Evolutionary conservation across 2,329 filamentous ascomycete genomes (phyloP), one percentile per base, ranked within the genome.

Genomic region (Aspergillus pseudoglaucus): DNA sequence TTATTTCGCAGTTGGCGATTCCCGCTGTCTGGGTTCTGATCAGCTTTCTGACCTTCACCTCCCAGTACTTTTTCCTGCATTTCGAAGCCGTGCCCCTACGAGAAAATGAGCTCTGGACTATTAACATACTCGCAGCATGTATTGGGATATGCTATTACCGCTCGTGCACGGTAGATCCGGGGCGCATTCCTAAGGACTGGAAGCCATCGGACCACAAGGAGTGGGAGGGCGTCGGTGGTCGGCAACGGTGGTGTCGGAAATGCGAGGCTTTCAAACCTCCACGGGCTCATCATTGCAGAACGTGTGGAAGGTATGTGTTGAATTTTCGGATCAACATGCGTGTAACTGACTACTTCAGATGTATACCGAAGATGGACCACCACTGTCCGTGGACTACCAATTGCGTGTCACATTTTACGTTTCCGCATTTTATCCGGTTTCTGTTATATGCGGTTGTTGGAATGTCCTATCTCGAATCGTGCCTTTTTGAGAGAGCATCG

Each of bases 361-460:
- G 80, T 56, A 77, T 83, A 44, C 79, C 79, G 1, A 83, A 82
- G 63, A 83, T 83, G 80, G 80, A 83, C 61, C 80, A 83, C 59
- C 82, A 85, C 60, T 85, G 82, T 60, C 80, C 81, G 6, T 85
- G 82, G 82, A 84, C 81, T 20, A 71, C 68, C 30, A 84, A 84
- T 58, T 85, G 82, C 58, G 80, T 85, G 46, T 84, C 81, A 38
- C 77, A 84, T 63, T 78, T 77, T 54, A 84, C 81, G 0, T 78
- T 83, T 51, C 82, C 82, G 1, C 82, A 84, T 59, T 85, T 84
- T 60, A 64, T 83, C 14, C 80, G 82, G 18, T 84, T 84, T 60
- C 64, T 85, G 38, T 73, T 78, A 53, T 84, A 80, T 57, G 74
- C 80, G 2, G 77, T 81, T 3, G 56, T 68, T n/a, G 75, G 78